These are phyloP conservation scores for Angophora floribunda DNA, from an alignment of 345 rosid genomes.

Conservation along the genomic window DNA sequence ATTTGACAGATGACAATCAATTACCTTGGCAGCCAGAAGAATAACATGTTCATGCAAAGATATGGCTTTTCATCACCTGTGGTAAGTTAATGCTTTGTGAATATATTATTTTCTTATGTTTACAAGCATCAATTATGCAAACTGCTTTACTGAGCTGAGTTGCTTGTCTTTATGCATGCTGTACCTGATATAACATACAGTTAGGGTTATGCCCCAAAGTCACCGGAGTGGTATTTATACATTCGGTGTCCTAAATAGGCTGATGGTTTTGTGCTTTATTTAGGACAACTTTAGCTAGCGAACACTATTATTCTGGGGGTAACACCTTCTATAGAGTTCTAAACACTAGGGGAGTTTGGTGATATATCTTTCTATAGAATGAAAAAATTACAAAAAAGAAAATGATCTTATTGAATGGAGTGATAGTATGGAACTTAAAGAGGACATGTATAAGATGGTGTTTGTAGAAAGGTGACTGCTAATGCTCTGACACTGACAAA, in stretches of 20 bases:
- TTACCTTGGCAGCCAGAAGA: slow-evolving; percentile 60
- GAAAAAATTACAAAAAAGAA: neutral
- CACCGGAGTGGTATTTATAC: neutral
- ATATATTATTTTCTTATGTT: neutral
- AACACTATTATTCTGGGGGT: neutral
- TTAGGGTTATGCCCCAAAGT: neutral
- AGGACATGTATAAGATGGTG: neutral
- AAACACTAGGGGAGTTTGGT: neutral
- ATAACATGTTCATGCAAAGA: slow-evolving; percentile 67
- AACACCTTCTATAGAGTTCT: neutral
- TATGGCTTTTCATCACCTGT: slow-evolving; percentile 87
- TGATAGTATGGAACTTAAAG: neutral
- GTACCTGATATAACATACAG: neutral
- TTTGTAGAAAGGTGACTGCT: neutral
- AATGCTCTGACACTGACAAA: neutral
- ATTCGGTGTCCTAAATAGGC: neutral
- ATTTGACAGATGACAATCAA: slow-evolving; percentile 69
- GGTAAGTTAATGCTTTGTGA: slow-evolving; percentile 35
- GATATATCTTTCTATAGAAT: neutral
- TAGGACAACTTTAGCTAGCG: neutral
- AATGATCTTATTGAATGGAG: neutral
- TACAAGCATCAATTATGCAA: neutral
- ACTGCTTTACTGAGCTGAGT: neutral
- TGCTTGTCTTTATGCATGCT: neutral
- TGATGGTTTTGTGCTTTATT: neutral